Percentiles rank a stretch among this genome's conserved stretches.
These are phyloP conservation scores for Puya raimondii DNA, from an alignment of 176 grass and related monocot species.

Conservation along the genomic window DNA sequence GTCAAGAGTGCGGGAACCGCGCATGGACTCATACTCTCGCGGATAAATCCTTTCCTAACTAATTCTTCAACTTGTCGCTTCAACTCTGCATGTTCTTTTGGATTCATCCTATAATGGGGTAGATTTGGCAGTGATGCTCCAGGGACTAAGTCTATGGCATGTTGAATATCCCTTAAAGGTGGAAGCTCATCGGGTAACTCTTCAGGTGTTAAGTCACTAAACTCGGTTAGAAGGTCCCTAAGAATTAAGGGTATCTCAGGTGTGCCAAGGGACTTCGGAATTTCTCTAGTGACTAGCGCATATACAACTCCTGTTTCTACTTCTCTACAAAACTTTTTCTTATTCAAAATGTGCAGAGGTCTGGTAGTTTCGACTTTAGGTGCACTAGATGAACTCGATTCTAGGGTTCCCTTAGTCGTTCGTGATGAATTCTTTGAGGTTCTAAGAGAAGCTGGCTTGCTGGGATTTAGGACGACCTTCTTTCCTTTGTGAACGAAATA, in stretches of 20 bases:
- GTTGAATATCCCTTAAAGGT: background rate
- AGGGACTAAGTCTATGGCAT: background rate
- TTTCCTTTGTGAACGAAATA: too few relatives aligned
- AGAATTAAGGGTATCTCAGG: background rate
- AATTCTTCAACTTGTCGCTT: background rate
- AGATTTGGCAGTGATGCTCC: background rate
- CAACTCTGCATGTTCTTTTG: background rate
- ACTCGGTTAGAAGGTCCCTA: background rate
- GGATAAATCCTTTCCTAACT: background rate
- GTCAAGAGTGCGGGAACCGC: background rate
- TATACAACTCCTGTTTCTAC: too few relatives aligned
- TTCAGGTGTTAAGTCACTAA: background rate
- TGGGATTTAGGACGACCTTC: too few relatives aligned
- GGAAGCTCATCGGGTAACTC: background rate
- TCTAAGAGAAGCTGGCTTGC: too few relatives aligned
- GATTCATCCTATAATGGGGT: background rate
- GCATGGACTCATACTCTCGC: constrained; percentile 5
- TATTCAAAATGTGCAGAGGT: too few relatives aligned
- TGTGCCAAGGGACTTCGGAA: too few relatives aligned
- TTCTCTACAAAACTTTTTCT: too few relatives aligned
- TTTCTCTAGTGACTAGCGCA: too few relatives aligned
- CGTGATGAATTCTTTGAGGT: too few relatives aligned
- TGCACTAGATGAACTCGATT: too few relatives aligned
- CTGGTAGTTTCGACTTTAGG: too few relatives aligned
- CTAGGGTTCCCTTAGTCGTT: too few relatives aligned